These are phyloP conservation scores for Plantago rigida DNA, from an alignment of 305 asterid species.

Conservation along the genomic window DNA sequence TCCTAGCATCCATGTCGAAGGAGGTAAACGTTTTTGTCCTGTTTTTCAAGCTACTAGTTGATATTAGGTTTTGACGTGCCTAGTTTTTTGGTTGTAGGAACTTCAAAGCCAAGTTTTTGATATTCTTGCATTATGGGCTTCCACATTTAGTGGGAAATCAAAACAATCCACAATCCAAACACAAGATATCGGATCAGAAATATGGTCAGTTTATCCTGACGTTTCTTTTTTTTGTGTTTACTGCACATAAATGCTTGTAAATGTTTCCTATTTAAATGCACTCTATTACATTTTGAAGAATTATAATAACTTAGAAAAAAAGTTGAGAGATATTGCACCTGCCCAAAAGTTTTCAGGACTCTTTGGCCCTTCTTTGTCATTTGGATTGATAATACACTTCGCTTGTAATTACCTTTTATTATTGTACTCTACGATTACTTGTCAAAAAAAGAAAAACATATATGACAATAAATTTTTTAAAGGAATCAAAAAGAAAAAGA, in stretches of 20 bases:
- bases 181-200: slow-evolving; percentile 53
- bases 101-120: slow-evolving; percentile 88
- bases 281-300: slow-evolving; percentile 16
- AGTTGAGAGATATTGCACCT: neutral
- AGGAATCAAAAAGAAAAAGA: too few relatives aligned
- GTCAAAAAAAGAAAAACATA: too few relatives aligned
- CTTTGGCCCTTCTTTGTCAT: too few relatives aligned
- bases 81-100: slow-evolving; percentile 56
- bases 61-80: slow-evolving; percentile 26
- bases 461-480: too few relatives aligned
- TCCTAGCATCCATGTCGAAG: slow-evolving; percentile 77
- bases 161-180: slow-evolving; percentile 39
- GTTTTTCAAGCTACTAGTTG: slow-evolving; percentile 19
- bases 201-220: slow-evolving; percentile 48
- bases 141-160: slow-evolving; percentile 58
- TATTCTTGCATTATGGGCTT: slow-evolving; percentile 86
- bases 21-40: slow-evolving; percentile 42
- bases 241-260: slow-evolving; percentile 19
- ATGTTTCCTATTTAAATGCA: neutral
- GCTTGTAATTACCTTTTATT: too few relatives aligned
- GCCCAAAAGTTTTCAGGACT: too few relatives aligned
- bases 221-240: slow-evolving; percentile 18
- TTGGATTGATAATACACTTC: too few relatives aligned
- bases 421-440: too few relatives aligned
- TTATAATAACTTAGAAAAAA: neutral